Evolutionary conservation across 2,329 filamentous ascomycete genomes (phyloP).

Genomic region (Trichoderma arundinaceum): DNA sequence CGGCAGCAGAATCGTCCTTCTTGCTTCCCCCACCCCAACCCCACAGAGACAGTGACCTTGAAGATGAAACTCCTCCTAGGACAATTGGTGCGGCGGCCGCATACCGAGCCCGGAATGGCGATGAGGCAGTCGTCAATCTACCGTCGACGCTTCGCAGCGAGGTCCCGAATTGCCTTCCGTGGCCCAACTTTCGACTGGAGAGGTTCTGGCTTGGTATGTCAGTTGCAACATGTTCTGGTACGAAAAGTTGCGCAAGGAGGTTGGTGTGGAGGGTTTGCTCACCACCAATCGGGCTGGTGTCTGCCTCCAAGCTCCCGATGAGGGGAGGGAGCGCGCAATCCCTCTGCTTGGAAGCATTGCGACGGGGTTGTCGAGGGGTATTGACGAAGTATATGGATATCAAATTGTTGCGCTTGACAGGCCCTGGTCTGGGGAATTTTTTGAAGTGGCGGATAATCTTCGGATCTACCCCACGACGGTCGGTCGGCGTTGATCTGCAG

Average conservation of each 20-base stretch:
- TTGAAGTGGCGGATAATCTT: constrained; percentile 46
- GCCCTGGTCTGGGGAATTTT: constrained; percentile 39
- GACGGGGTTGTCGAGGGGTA: constrained; percentile 35
- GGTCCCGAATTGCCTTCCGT: constrained; percentile 47
- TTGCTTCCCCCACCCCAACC: constrained; percentile 44
- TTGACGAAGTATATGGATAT: constrained; percentile 9
- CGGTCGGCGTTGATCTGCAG: constrained; percentile 20
- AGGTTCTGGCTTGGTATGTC: constrained; percentile 34
- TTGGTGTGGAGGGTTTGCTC: neutral
- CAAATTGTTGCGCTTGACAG: constrained; percentile 34
- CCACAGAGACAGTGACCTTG: constrained; percentile 46
- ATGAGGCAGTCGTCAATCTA: constrained; percentile 35
- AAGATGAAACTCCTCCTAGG: constrained; percentile 42
- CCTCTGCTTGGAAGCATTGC: constrained; percentile 55
- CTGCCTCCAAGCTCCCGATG: constrained; percentile 42
- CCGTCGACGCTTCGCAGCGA: constrained; percentile 38
- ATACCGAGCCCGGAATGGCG: constrained; percentile 37
- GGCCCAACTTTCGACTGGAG: constrained; percentile 41
- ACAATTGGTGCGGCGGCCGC: constrained; percentile 39
- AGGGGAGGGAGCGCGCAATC: constrained; percentile 49
- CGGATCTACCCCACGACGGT: constrained; percentile 37
- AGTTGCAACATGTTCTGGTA: neutral
- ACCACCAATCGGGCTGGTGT: constrained; percentile 42
- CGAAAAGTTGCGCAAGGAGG: constrained; percentile 25
- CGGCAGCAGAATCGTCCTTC: constrained; percentile 37